phyloP scores from a whole-genome alignment of 1,139 yeast genomes.

The Pneumocystis jirovecii region DNA sequence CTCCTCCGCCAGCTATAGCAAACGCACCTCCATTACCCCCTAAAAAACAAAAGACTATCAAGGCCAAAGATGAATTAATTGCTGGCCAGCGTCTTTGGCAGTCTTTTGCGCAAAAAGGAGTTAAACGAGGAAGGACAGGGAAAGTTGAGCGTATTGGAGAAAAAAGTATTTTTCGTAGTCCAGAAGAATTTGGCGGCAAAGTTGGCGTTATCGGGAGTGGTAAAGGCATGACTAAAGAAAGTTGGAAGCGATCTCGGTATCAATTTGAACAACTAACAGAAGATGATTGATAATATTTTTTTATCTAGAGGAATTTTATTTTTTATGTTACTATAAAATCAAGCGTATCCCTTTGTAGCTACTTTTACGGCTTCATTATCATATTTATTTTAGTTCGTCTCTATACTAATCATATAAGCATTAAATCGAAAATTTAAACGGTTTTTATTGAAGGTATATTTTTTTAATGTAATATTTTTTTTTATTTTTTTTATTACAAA shows the following conservation, averaged over 20 bases:
- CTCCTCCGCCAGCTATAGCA: conserved; percentile 1
- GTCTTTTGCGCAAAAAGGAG: conserved; percentile 21
- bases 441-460: background rate
- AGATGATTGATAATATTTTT: background rate
- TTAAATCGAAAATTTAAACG: background rate
- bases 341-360: background rate
- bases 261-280: background rate
- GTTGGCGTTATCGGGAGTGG: conserved; percentile 21
- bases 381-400: background rate
- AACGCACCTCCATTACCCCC: conserved; percentile 1
- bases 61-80: conserved; percentile 16
- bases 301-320: background rate
- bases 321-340: background rate
- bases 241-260: background rate
- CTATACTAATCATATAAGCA: background rate
- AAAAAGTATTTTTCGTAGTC: conserved; percentile 20
- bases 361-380: background rate
- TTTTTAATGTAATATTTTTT: background rate
- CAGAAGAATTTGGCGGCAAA: conserved; percentile 19
- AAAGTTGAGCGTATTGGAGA: conserved; percentile 17
- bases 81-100: conserved; percentile 24
- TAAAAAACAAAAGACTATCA: conserved; percentile 3
- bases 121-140: conserved; percentile 17
- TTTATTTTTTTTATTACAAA: background rate
- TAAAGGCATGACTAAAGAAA: conserved; percentile 14